Evolutionary conservation across 441 rosid species (phyloP), one percentile per base, ranked within the genome.

Genomic region (Adansonia rubrostipa): DNA sequence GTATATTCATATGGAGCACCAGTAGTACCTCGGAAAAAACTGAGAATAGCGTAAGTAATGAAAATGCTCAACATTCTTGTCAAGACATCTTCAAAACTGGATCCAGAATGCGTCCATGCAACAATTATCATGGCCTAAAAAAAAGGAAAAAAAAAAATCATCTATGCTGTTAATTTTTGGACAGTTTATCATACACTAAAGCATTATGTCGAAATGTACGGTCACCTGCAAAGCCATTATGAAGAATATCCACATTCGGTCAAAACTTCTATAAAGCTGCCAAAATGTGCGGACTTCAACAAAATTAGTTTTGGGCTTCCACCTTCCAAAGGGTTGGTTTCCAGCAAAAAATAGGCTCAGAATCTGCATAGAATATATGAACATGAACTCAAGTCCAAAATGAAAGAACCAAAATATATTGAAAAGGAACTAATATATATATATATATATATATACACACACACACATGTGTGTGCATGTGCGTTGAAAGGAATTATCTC

Each of bases 251-350:
- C 99, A 97, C 99, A 93, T 89, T 44, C 99, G 89, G 78, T 93
- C 98, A 69, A 97, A 97, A 86, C 97, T 95, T 84, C 99, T 88
- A 77, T 86, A 97, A 20, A 97, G 92, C 83, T 97, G 94, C 91
- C 89, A 92, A 88, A 93, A 97, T n/a, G 99, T 97, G 75, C 98
- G 98, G 78, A 92, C 92, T 91, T 97, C 99, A 80, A 97, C 99
- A 92, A 97, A 97, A 86, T 97, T 95, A 73, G 94, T 90, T 86
- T 97, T 97, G 40, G 99, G 95, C 83, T 92, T 90, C 82, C 88
- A 83, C 86, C 89, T 90, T 70, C 91, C 94, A 58, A 48, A 62
- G 17, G 79, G 81, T 86, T 83, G 94, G 75, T 82, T 92, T 75
- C 91, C 94, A 62, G 33, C 56, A 75, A 79, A 64, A 22, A 81